These are phyloP conservation scores for Cystobasidium slooffiae DNA, from an alignment of 1,284 basidiomycete genomes.

Conservation along the genomic window DNA sequence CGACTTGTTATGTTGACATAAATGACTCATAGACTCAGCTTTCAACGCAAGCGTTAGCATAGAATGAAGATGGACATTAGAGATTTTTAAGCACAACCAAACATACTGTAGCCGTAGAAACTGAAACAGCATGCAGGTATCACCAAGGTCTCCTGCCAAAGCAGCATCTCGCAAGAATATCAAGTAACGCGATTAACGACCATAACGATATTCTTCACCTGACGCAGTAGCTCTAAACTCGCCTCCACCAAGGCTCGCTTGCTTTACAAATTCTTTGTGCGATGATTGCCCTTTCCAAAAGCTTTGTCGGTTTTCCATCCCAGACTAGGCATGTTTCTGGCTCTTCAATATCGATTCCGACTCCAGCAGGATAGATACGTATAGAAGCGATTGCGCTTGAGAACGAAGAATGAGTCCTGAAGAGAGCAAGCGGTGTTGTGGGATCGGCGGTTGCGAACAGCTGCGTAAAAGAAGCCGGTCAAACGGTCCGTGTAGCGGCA, in stretches of 20 bases:
- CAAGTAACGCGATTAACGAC: no score
- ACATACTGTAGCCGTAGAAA: no score
- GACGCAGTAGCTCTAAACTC: neutral
- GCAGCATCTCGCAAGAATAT: no score
- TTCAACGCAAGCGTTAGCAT: no score
- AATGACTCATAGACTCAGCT: no score
- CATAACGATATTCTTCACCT: neutral
- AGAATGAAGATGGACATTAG: no score
- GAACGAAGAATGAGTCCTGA: slow-evolving; percentile 4
- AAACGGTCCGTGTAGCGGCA: neutral
- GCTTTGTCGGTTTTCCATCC: slow-evolving; percentile 17
- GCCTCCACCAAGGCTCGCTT: slow-evolving; percentile 9
- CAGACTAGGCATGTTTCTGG: neutral
- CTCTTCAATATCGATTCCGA: neutral
- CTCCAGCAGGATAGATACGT: slow-evolving; percentile 18
- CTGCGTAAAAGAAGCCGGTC: neutral
- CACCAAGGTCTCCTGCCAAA: no score
- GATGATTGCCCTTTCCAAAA: slow-evolving; percentile 22
- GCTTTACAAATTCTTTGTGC: slow-evolving; percentile 8
- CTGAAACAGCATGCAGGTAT: no score
- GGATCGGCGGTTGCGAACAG: slow-evolving; percentile 6
- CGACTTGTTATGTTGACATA: no score
- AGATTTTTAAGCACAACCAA: no score
- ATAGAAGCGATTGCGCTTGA: slow-evolving; percentile 18
- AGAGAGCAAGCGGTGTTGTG: slow-evolving; percentile 24